These are phyloP conservation scores for Clarkia xantiana DNA, from an alignment of 345 rosid genomes.

Conservation along the genomic window DNA sequence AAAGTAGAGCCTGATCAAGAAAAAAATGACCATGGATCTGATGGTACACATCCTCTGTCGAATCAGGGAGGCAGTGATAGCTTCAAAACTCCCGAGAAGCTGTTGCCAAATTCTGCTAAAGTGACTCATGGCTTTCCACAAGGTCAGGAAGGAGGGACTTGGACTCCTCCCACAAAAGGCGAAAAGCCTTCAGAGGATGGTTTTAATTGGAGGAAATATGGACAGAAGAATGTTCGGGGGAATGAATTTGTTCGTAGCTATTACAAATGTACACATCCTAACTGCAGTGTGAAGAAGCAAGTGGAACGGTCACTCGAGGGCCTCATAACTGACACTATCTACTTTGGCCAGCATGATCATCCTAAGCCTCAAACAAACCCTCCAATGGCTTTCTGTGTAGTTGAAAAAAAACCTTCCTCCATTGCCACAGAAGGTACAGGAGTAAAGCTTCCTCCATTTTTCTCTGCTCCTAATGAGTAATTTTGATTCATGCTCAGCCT, in stretches of 20 bases:
- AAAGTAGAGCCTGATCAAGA: conserved; percentile 18
- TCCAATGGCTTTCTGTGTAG: conserved; percentile 30
- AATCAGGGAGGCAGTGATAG: conserved; percentile 3
- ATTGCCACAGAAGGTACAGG: too few species aligned
- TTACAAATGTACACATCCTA: conserved; percentile 71
- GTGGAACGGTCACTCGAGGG: conserved; percentile 64
- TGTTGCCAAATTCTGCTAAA: conserved; percentile 18
- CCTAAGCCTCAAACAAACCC: conserved; percentile 33
- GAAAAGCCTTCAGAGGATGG: conserved; percentile 82
- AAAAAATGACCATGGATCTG: conserved; percentile 12
- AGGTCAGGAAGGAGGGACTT: conserved; percentile 40
- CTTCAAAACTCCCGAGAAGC: conserved; percentile 15
- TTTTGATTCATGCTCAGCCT: conserved; percentile 8
- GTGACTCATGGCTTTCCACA: conserved; percentile 17
- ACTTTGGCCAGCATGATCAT: conserved; percentile 75
- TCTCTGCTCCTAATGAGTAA: neutral
- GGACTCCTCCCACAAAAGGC: conserved; percentile 29
- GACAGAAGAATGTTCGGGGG: conserved; percentile 84
- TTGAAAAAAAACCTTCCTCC: conserved; percentile 26
- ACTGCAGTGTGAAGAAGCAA: conserved; percentile 80
- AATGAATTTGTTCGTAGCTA: conserved; percentile 88
- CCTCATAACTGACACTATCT: conserved; percentile 41
- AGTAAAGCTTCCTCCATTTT: conserved; percentile 15
- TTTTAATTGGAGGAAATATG: conserved; percentile 87
- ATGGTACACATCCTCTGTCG: neutral